Percentiles rank a stretch among this genome's conserved stretches.
phyloP scores from a whole-genome alignment of 2,329 filamentous ascomycete species.

The Aspergillus caelatus region DNA sequence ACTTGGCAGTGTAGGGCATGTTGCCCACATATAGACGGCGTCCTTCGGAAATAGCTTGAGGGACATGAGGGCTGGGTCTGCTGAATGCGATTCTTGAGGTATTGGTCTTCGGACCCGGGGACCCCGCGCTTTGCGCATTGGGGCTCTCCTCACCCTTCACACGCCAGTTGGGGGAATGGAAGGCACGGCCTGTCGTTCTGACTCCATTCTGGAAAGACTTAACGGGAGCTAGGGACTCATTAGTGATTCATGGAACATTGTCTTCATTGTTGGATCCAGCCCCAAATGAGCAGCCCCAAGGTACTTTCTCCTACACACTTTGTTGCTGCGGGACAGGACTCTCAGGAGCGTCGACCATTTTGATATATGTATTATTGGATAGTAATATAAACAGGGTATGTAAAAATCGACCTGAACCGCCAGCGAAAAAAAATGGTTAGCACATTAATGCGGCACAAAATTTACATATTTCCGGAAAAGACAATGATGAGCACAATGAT shows the following conservation, averaged over 20 bases:
- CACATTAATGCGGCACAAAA: constrained; percentile 4
- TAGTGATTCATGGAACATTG: constrained; percentile 17
- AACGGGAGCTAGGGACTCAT: constrained; percentile 31
- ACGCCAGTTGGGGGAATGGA: constrained; percentile 47
- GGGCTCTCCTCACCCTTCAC: constrained; percentile 42
- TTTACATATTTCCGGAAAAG: constrained; percentile 16
- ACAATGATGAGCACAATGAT: constrained; percentile 1
- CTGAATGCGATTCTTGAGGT: constrained; percentile 36
- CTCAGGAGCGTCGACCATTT: constrained; percentile 35
- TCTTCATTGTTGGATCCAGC: constrained; percentile 17
- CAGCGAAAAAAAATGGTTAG: constrained; percentile 5
- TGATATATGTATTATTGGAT: constrained; percentile 13
- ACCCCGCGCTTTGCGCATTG: constrained; percentile 28
- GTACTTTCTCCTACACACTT: constrained; percentile 31
- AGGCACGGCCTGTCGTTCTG: constrained; percentile 40
- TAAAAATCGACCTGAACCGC: neutral
- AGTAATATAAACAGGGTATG: neutral
- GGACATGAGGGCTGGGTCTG: constrained; percentile 33
- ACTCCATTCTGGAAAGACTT: constrained; percentile 36
- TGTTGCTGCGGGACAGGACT: constrained; percentile 34
- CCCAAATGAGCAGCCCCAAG: constrained; percentile 20
- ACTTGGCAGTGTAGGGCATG: constrained; percentile 57
- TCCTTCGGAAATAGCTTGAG: constrained; percentile 43
- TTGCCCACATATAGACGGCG: constrained; percentile 58
- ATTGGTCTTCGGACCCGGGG: constrained; percentile 30